A percentile compares a stretch with the other conserved stretches of the same genome.
Evolutionary conservation across 371 early-diverging fungal genomes (phyloP).

Genomic region (Mucor velutinosus): DNA sequence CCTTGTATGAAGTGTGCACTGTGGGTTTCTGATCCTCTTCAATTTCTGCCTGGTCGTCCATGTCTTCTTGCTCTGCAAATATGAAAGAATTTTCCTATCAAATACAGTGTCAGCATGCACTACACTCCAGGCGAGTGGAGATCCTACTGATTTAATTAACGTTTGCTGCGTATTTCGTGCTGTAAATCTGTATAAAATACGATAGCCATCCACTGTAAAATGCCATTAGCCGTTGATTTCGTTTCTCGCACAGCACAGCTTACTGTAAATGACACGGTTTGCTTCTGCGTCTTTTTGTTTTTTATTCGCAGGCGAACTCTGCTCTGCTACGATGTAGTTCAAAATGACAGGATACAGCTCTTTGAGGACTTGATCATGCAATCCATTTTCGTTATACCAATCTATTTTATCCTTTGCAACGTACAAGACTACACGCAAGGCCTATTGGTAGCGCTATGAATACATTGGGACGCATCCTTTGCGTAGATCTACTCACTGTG

Average conservation of each 20-base stretch:
- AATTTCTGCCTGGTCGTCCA: not conserved
- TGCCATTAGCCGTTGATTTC: not conserved
- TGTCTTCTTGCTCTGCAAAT: constrained; percentile 5
- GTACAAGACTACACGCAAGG: constrained; percentile 17
- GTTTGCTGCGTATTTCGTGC: constrained; percentile 12
- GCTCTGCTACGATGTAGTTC: not conserved
- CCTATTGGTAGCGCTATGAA: constrained; percentile 4
- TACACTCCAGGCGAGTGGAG: no score
- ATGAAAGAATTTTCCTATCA: constrained; percentile 16
- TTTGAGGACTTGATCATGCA: constrained; percentile 15
- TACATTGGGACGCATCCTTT: not conserved
- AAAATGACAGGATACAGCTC: constrained; percentile 22
- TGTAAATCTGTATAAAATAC: constrained; percentile 22
- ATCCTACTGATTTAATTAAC: constrained; percentile 10
- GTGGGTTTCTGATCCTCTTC: constrained; percentile 17
- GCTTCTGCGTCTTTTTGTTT: not conserved
- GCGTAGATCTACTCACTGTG: constrained; percentile 6
- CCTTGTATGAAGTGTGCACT: constrained; percentile 8
- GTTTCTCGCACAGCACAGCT: not conserved
- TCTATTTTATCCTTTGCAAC: constrained; percentile 20
- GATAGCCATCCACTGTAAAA: constrained; percentile 17
- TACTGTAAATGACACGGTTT: constrained; percentile 10
- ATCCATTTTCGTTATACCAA: constrained; percentile 23
- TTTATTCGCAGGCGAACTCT: not conserved
- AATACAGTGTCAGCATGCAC: not conserved